Evolutionary conservation across 1,139 yeast genomes (phyloP), one percentile per base, ranked within the genome.

Genomic region (Kluyveromyces sp.): DNA sequence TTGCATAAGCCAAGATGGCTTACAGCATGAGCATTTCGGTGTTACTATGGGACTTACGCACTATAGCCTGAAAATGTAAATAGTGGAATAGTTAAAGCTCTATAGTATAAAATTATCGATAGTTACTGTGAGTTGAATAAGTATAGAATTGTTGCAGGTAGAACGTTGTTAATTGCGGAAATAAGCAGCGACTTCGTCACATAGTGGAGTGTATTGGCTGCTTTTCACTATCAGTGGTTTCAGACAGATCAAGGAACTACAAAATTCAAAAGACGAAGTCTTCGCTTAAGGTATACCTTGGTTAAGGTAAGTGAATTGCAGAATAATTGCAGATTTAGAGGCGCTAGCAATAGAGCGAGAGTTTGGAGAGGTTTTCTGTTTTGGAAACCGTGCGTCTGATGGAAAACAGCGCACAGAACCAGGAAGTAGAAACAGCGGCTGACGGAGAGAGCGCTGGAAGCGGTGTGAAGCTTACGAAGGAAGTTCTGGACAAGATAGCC

Each of bases 361-460:
- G 26, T 22, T 9, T 6, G 26, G 6, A 22, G 26, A 6, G 26
- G 26, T 22, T 22, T 22, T 22, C 26, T 22, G 26, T 22, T 22
- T 6, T 6, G 9, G 6, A 22, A 6, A 9, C 8, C 26, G 26
- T 6, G 26, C 9, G 26, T 22, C 9, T 22, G 26, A 22, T 22
- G 26, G 26, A 22, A 22, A 30, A 15, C 33, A 7, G 17, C 11
- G 7, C 33, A n/a, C 33, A n/a, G 15, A 15, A n/a, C 17, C 11
- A 12, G n/a, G n/a, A n/a, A 12, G 11, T 7, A 30, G 31, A 25
- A 7, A 25, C 17, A 20, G 39, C 13, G 18, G 31, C 9, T 25
- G 16, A 15, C 12, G 25, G 13, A 20, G 55, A 47, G 47, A 48
- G 46, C 46, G 35, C 45, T 17, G 39, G 32, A 44, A 49, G 19